These are phyloP conservation scores for Fragaria ananassa DNA, from an alignment of 306 rosid species.

Conservation along the genomic window DNA sequence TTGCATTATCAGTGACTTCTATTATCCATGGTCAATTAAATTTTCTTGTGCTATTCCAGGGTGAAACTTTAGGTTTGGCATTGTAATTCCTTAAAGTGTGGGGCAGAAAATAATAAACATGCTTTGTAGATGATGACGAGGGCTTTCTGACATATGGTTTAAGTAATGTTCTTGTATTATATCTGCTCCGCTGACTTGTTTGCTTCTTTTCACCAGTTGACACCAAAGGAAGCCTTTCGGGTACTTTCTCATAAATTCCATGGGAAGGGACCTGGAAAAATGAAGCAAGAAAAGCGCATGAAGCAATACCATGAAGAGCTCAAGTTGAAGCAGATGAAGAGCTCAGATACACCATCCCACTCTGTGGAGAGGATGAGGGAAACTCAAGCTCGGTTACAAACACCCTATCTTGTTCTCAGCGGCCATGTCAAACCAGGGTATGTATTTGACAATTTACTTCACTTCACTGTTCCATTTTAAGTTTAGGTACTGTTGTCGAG, in stretches of 20 bases:
- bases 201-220: conserved; percentile 58
- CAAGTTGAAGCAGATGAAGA: conserved; percentile 89
- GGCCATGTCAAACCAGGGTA: conserved; percentile 96
- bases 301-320: conserved; percentile 83
- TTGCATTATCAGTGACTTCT: neutral
- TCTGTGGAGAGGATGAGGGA: conserved; percentile 97
- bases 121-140: neutral
- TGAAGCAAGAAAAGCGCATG: conserved; percentile 95
- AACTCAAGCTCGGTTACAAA: conserved; percentile 72
- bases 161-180: conserved; percentile 2
- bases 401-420: conserved; percentile 93
- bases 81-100: neutral
- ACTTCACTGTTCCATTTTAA: neutral
- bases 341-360: conserved; percentile 79
- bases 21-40: neutral
- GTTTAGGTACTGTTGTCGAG: neutral
- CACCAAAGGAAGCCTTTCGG: conserved; percentile 91
- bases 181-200: conserved; percentile 9
- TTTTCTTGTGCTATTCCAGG: neutral
- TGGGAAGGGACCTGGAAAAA: conserved; percentile 94
- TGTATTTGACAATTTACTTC: conserved; percentile 16
- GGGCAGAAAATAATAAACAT: neutral
- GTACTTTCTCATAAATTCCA: conserved; percentile 78
- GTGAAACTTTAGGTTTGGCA: neutral
- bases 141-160: neutral